Base-by-base conservation (phyloP, 352 stramenopile species). In the Pythium sukuiense region DNA sequence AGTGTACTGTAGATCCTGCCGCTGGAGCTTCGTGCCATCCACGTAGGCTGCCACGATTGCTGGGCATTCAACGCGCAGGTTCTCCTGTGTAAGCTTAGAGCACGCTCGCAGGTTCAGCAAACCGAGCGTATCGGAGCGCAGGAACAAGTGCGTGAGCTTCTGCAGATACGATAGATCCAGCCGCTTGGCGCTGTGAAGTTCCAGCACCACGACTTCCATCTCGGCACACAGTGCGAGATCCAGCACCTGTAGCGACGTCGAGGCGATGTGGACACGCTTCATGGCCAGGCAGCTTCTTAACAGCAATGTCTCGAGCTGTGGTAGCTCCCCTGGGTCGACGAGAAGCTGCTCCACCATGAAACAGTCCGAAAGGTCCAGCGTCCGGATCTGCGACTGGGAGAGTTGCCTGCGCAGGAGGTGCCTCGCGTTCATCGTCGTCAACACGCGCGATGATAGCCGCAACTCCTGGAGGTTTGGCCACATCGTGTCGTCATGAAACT, bases 121-220 rank as follows among this genome's bases (percentile, higher is more conserved):
- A 3, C 59, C 67, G 6, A 93, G 67, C 6, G 74, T 71, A 20
- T 66, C 59, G 9, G 80, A 81, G 20, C 73, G 74, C 30, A 93
- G 69, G 50, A 79, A 81, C 53, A 91, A 53, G 32, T 88, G 72
- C 26, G 71, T 83, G 50, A 93, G 65, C 16, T 70, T 74, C 66
- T 82, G 82, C 32, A 91, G 67, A 29, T 81, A 88, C n/a, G 84
- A 89, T 55, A 91, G 61, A 45, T 93, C 75, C 18, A 90, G 63
- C 0, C 61, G 48, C n/a, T 55, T 64, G 1, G 70, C 59, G 1
- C 30, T 35, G 29, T 76, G 63, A 2, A 91, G 33, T 53, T 90
- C 74, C 32, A 91, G 69, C 12, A 87, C 35, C 18, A 86, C 29
- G 50, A 71, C 71, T 61, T 86, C 71, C 33, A 91, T 67, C 16